These are phyloP conservation scores for Phanerochaete sordida DNA, from an alignment of 768 basidiomycete genomes.

Conservation along the genomic window DNA sequence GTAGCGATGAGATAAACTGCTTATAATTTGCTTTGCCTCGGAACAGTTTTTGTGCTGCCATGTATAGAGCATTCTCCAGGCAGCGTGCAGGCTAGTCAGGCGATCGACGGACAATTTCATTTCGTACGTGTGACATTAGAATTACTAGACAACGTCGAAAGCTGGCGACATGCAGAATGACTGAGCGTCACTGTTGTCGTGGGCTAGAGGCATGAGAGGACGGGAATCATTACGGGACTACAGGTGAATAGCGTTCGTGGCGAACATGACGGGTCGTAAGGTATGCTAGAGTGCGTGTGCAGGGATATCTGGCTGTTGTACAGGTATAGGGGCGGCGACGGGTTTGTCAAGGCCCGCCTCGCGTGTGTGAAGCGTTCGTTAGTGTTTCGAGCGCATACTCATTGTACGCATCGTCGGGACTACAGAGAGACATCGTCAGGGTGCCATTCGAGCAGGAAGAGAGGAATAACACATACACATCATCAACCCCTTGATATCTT, in stretches of 20 bases:
- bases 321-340: background rate
- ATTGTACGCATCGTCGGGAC: constrained; percentile 55
- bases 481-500: constrained; percentile 64
- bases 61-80: too few species aligned
- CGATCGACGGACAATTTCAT: too few species aligned
- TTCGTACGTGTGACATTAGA: background rate
- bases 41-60: too few species aligned
- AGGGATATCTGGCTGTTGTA: constrained; percentile 2
- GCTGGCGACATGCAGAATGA: background rate
- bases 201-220: background rate
- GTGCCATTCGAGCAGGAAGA: constrained; percentile 8
- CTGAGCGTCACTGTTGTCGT: background rate
- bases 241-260: background rate
- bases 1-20: too few species aligned
- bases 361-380: background rate
- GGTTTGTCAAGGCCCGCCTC: background rate
- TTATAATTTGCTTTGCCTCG: too few species aligned
- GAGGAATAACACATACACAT: constrained; percentile 53
- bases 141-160: background rate
- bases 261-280: background rate
- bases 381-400: constrained; percentile 49
- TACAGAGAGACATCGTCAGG: constrained; percentile 6
- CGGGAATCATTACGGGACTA: background rate
- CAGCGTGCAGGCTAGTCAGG: too few species aligned
- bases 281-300: background rate